Evolutionary conservation across 1,284 basidiomycete species (phyloP).

Genomic region (Malassezia slooffiae): DNA sequence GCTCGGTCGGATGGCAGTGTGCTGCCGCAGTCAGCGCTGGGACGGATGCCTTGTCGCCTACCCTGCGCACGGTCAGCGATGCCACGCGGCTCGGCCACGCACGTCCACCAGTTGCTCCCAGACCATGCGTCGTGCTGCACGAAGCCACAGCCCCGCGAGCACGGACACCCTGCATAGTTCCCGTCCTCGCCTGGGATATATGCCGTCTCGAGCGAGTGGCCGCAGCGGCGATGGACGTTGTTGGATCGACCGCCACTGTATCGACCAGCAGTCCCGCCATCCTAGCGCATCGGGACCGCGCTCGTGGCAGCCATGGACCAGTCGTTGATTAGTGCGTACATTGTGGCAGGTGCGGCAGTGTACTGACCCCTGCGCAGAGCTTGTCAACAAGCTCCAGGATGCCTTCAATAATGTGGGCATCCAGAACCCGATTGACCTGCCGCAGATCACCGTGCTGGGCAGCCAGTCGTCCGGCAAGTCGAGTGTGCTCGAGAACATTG

Average conservation of each 20-base stretch:
- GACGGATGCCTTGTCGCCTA: too few species aligned
- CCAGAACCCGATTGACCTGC: slow-evolving; percentile 50
- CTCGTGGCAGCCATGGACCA: slow-evolving; percentile 19
- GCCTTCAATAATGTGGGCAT: too few species aligned
- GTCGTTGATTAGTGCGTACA: slow-evolving; percentile 19
- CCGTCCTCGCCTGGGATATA: background rate
- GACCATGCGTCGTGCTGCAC: background rate
- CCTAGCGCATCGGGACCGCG: background rate
- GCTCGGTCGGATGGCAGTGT: slow-evolving; percentile 40
- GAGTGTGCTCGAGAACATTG: slow-evolving; percentile 68
- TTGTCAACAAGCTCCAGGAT: slow-evolving; percentile 10
- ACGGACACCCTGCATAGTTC: slow-evolving; percentile 1
- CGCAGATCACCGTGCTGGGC: slow-evolving; percentile 50
- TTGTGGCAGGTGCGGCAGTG: background rate
- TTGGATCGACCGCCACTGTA: too few species aligned
- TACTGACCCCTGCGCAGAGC: slow-evolving; percentile 9
- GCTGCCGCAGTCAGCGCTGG: slow-evolving; percentile 9
- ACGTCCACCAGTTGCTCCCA: slow-evolving; percentile 4
- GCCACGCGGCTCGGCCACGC: too few species aligned
- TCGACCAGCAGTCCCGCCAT: background rate
- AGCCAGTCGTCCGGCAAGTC: slow-evolving; percentile 52
- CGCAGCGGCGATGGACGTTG: too few species aligned
- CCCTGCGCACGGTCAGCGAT: background rate
- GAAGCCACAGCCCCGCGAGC: background rate
- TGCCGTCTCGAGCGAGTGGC: too few species aligned